Percentiles rank a stretch among this genome's conserved stretches.
Conservation (phyloP, 257 asterid genomes). For the Gentiana straminea region DNA sequence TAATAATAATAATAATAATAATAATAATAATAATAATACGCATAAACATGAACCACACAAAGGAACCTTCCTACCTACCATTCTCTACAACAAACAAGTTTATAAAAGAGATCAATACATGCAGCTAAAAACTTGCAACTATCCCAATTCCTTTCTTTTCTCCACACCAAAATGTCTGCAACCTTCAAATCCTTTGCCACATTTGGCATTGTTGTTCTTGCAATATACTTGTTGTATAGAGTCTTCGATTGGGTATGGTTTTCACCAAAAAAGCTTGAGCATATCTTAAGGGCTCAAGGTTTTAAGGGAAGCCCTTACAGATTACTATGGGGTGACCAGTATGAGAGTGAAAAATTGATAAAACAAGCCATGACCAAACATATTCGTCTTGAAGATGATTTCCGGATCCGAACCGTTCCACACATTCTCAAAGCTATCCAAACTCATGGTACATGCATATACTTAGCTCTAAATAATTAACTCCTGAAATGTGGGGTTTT, state of each 20-base stretch:
- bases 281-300: constrained; percentile 6
- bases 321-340: constrained; percentile 9
- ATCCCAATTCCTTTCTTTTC: neutral
- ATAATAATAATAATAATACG: no score
- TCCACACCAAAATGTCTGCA: neutral
- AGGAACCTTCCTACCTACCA: no score
- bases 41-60: no score
- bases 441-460: constrained; percentile 5
- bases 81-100: no score
- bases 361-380: constrained; percentile 10
- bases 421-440: constrained; percentile 6
- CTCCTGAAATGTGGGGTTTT: neutral
- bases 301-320: constrained; percentile 13
- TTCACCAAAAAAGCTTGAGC: constrained; percentile 10
- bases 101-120: no score
- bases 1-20: no score
- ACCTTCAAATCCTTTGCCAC: neutral
- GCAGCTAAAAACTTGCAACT: no score
- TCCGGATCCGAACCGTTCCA: constrained; percentile 9
- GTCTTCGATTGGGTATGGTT: constrained; percentile 8
- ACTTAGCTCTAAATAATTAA: neutral
- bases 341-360: constrained; percentile 8
- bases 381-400: constrained; percentile 8
- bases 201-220: neutral
- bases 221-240: constrained; percentile 7